Conservation (phyloP, 2,329 filamentous ascomycete genomes). For the Trichophyton rubrum region DNA sequence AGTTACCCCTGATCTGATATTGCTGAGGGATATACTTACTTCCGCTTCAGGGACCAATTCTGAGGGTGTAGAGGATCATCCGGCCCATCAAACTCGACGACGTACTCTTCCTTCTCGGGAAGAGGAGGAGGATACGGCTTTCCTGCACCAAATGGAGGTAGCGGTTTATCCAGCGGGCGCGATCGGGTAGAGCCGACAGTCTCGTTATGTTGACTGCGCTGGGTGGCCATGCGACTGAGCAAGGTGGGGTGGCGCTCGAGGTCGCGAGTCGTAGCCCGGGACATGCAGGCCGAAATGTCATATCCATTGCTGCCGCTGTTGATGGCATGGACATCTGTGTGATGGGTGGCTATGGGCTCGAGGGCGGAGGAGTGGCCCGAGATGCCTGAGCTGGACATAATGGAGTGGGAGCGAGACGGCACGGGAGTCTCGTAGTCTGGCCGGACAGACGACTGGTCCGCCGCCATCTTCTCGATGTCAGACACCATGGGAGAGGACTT, state of each 20-base stretch:
- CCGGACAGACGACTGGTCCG: constrained; percentile 12
- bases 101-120: constrained; percentile 47
- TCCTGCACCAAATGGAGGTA: constrained; percentile 39
- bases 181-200: constrained; percentile 27
- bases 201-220: constrained; percentile 30
- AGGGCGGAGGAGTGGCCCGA: constrained; percentile 17
- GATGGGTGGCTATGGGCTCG: constrained; percentile 16
- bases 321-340: neutral
- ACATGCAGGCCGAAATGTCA: constrained; percentile 14
- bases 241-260: constrained; percentile 29
- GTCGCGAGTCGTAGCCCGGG: constrained; percentile 23
- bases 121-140: constrained; percentile 46
- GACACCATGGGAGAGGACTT: constrained; percentile 7
- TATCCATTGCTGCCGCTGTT: constrained; percentile 9
- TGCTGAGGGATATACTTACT: constrained; percentile 38
- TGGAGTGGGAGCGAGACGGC: constrained; percentile 5
- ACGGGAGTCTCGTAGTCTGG: constrained; percentile 8
- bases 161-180: constrained; percentile 21
- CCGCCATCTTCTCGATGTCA: constrained; percentile 27
- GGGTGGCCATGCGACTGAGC: constrained; percentile 30
- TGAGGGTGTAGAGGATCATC: constrained; percentile 75
- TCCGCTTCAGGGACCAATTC: constrained; percentile 73
- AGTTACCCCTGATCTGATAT: neutral
- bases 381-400: constrained; percentile 13
- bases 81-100: constrained; percentile 65